These are phyloP conservation scores for Sporothrix curviconia DNA, from an alignment of 2,329 filamentous ascomycete species.

Conservation along the genomic window DNA sequence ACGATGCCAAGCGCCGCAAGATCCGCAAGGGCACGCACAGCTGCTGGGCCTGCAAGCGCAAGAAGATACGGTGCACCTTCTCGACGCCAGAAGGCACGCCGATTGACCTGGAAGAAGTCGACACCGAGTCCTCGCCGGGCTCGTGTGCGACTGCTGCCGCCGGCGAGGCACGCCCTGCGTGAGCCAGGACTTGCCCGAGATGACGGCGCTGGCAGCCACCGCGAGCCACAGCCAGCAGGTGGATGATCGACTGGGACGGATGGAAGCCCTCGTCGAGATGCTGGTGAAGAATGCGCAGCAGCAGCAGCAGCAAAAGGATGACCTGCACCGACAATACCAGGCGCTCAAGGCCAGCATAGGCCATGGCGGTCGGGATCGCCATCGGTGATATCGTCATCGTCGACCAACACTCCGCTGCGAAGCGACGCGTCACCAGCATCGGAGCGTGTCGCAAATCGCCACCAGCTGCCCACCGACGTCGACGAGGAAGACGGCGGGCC, in stretches of 20 bases:
- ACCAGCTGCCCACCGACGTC: no score
- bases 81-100: conserved; percentile 21
- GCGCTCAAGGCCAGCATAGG: neutral
- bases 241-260: conserved; percentile 28
- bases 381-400: neutral
- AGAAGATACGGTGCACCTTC: conserved; percentile 47
- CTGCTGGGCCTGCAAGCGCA: conserved; percentile 53
- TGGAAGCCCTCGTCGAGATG: conserved; percentile 30
- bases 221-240: conserved; percentile 17
- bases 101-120: conserved; percentile 1
- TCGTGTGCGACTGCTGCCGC: conserved; percentile 41
- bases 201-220: conserved; percentile 12
- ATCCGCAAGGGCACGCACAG: conserved; percentile 36
- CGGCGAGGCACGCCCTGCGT: conserved; percentile 37
- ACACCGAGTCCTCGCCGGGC: conserved; percentile 19
- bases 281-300: conserved; percentile 9
- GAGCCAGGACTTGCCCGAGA: conserved; percentile 40
- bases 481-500: neutral
- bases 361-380: neutral
- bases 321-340: neutral
- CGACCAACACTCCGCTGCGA: no score
- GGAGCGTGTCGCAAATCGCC: no score
- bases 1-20: conserved; percentile 16
- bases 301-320: neutral
- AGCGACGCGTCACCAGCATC: no score